A percentile compares a stretch with the other conserved stretches of the same genome.
These are phyloP conservation scores for Aspergillus arachidicola DNA, from an alignment of 2,329 filamentous ascomycete species.

Conservation along the genomic window DNA sequence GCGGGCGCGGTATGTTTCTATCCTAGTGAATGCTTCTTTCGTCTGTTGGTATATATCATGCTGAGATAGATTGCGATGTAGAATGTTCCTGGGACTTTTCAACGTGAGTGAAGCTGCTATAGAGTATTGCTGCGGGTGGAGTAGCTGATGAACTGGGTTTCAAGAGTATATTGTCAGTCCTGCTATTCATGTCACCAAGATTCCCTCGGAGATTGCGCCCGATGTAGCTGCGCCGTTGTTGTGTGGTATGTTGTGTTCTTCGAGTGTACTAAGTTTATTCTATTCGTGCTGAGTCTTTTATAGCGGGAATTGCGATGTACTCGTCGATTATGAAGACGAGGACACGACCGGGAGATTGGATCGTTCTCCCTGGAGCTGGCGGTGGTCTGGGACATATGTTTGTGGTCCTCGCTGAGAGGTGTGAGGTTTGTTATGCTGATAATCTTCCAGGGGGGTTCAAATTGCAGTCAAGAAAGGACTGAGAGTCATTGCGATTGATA, in stretches of 20 bases:
- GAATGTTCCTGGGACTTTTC: conserved; percentile 43
- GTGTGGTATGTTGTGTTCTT: conserved; percentile 32
- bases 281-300: background rate
- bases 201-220: conserved; percentile 34
- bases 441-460: conserved; percentile 36
- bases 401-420: background rate
- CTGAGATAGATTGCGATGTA: conserved; percentile 13
- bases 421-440: background rate
- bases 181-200: conserved; percentile 39
- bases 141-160: background rate
- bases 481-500: conserved; percentile 42
- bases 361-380: conserved; percentile 40
- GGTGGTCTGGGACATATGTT: conserved; percentile 45
- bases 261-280: background rate
- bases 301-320: conserved; percentile 44
- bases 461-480: conserved; percentile 40
- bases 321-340: conserved; percentile 43
- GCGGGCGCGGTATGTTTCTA: conserved; percentile 35
- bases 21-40: too few relatives aligned
- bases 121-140: background rate
- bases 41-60: background rate
- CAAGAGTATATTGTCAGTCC: conserved; percentile 41
- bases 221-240: conserved; percentile 40
- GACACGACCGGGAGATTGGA: conserved; percentile 36
- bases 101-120: conserved; percentile 25